These are phyloP conservation scores for Ogataea degrootiae DNA, from an alignment of 805 yeast genomes.

Conservation along the genomic window DNA sequence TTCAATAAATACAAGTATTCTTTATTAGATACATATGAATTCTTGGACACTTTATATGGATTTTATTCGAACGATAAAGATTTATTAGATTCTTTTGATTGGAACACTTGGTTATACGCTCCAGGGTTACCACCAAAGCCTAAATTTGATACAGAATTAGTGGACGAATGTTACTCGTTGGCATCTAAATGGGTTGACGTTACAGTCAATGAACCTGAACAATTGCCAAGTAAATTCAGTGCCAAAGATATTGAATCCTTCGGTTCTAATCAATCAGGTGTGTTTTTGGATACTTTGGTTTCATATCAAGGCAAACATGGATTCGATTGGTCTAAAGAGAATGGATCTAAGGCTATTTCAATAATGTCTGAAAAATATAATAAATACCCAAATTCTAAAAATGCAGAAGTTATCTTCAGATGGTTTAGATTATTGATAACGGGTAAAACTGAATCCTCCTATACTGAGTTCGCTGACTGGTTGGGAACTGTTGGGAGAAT, in stretches of 20 bases:
- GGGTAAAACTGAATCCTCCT: conserved; percentile 42
- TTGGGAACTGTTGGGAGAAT: conserved; percentile 88
- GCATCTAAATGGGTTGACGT: conserved; percentile 60
- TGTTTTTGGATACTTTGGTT: conserved; percentile 67
- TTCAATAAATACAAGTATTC: conserved; percentile 62
- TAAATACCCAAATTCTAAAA: conserved; percentile 48
- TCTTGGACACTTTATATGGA: conserved; percentile 68
- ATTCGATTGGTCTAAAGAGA: conserved; percentile 27
- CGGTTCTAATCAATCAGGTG: conserved; percentile 71
- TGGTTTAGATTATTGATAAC: conserved; percentile 66
- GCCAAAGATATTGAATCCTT: conserved; percentile 50
- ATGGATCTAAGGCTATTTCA: conserved; percentile 30
- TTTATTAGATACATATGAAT: conserved; percentile 79
- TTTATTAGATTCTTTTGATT: conserved; percentile 66
- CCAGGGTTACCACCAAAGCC: conserved; percentile 93
- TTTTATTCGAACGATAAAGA: conserved; percentile 42
- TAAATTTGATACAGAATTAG: conserved; percentile 70
- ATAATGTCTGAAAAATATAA: conserved; percentile 31
- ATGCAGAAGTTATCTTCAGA: conserved; percentile 79
- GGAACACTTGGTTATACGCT: conserved; percentile 77
- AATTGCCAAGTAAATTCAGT: conserved; percentile 34
- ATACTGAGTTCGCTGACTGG: conserved; percentile 68
- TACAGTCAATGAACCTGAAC: conserved; percentile 26
- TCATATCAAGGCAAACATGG: conserved; percentile 44
- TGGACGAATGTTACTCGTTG: conserved; percentile 62